Percentiles rank a stretch among this genome's conserved stretches.
These are phyloP conservation scores for Fusarium humuli DNA, from an alignment of 2,329 filamentous ascomycete species.

Conservation along the genomic window DNA sequence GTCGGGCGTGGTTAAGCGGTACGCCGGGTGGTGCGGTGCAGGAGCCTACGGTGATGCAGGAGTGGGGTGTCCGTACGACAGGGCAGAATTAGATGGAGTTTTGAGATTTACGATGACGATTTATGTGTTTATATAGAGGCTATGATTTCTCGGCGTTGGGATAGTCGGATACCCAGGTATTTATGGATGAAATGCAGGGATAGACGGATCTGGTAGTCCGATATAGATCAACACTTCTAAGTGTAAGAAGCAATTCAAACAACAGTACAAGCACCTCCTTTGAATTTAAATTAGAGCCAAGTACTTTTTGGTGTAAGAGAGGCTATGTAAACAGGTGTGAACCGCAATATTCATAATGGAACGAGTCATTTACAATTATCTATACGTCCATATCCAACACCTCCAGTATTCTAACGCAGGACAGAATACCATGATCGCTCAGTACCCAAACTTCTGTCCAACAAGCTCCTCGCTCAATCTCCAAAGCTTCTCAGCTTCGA, in stretches of 20 bases:
- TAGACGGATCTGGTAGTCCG: conserved; percentile 6
- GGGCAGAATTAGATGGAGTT: background rate
- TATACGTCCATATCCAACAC: background rate
- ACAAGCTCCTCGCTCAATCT: conserved; percentile 59
- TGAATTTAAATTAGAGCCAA: background rate
- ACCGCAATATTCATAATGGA: background rate
- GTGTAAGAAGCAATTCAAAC: background rate
- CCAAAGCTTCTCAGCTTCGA: conserved; percentile 59
- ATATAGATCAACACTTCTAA: background rate
- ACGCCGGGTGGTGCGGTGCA: conserved; percentile 51
- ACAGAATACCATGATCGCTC: background rate
- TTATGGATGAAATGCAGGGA: background rate
- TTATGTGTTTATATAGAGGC: background rate
- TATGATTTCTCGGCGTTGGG: conserved; percentile 16
- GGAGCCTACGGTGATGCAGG: conserved; percentile 54
- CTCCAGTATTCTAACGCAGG: background rate
- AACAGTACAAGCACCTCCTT: background rate
- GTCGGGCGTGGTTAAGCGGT: conserved; percentile 59
- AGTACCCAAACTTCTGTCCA: conserved; percentile 54
- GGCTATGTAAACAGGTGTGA: background rate
- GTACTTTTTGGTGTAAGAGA: background rate
- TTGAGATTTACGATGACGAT: background rate
- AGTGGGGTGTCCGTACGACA: conserved; percentile 51
- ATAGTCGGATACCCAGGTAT: conserved; percentile 22
- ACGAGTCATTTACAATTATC: background rate